A percentile compares a stretch with the other conserved stretches of the same genome.
phyloP scores from a whole-genome alignment of 2,329 filamentous ascomycete genomes.

The Mariannaea sp. region DNA sequence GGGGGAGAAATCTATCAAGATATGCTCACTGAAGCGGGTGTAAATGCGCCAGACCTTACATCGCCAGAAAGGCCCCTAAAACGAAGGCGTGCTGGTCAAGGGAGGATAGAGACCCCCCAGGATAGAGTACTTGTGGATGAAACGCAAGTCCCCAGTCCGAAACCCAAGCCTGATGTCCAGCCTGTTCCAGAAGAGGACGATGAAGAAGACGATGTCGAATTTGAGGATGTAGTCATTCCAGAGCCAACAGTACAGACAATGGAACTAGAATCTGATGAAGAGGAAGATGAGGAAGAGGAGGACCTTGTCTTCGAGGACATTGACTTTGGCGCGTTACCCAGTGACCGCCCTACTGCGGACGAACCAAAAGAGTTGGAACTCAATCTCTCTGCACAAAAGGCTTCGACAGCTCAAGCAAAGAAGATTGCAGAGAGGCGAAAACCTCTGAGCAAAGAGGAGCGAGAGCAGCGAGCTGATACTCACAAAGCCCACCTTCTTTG shows the following conservation, averaged over 20 bases:
- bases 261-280: constrained; percentile 53
- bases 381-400: constrained; percentile 55
- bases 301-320: constrained; percentile 56
- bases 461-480: constrained; percentile 66
- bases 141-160: neutral
- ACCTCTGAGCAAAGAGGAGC: constrained; percentile 59
- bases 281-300: constrained; percentile 51
- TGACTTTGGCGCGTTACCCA: constrained; percentile 45
- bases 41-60: constrained; percentile 36
- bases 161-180: neutral
- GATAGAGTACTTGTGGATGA: neutral
- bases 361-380: constrained; percentile 52
- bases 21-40: constrained; percentile 56
- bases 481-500: constrained; percentile 88
- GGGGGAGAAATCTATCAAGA: constrained; percentile 52
- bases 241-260: constrained; percentile 57
- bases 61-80: constrained; percentile 49
- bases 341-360: constrained; percentile 30
- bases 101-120: neutral
- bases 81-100: constrained; percentile 40
- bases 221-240: constrained; percentile 57
- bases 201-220: constrained; percentile 51
- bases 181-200: constrained; percentile 37
- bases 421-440: constrained; percentile 51
- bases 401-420: constrained; percentile 39